Evolutionary conservation across 345 rosid species (phyloP), one percentile per base, ranked within the genome.

Genomic region (Brassica incana): DNA sequence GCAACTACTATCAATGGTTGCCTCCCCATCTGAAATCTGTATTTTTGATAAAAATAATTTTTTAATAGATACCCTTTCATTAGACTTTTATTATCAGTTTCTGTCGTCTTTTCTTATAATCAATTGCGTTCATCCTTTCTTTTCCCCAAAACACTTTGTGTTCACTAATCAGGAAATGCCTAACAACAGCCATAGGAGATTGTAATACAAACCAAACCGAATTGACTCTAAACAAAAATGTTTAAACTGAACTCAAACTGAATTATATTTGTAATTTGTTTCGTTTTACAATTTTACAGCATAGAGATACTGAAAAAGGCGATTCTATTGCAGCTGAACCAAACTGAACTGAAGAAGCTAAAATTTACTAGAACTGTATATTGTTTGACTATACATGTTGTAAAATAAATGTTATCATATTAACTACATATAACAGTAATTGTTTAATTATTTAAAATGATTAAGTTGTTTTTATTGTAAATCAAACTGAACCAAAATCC

Each of bases 11-110:
- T 87, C 67, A 95, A 79, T 35, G 99, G 97, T 58, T 95, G 99
- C 62, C 99, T 91, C 16, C 97, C 99, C 99, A 95, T 90, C 77
- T 95, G 99, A 86, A 95, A 95, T 88, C 99, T 95, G 87, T 48
- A 43, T 12, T 38, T 63, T 65, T n/a, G 12, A 30, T 35, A 29
- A 14, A 14, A 20, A n/a, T n/a, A n/a, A n/a, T 43, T 43, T 43
- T 43, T 4, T 25, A 38, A 27, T 40, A 15, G 3, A 43, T 64
- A 29, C 10, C 7, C 7, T 70, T 69, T 4, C 35, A 1, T 52
- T 15, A 10, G 3, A 66, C 25, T 23, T 23, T 23, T 23, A 23
- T 23, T 23, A 23, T 23, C 0, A 7, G 5, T 10, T 36, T 15
- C 8, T 64, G 2, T 30, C 30, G 23, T 20, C 20, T 23, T 40